Conservation (phyloP, 2,329 filamentous ascomycete genomes). For the Aspergillus fumigatiaffinis region DNA sequence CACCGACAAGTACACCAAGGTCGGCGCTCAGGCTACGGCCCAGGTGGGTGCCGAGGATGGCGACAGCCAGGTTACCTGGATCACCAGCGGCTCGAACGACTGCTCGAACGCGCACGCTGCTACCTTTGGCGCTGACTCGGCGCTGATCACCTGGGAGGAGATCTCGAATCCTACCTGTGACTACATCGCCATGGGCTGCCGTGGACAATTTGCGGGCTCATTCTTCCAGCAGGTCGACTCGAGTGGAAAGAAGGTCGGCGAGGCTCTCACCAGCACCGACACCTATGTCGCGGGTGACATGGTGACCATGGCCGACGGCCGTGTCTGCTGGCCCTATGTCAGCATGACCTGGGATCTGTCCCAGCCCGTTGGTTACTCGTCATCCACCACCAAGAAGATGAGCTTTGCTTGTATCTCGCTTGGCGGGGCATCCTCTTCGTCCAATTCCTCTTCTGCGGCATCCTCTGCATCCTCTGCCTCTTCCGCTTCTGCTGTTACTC, state of each 20-base stretch:
- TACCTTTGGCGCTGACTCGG: slow-evolving; percentile 49
- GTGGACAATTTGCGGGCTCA: slow-evolving; percentile 55
- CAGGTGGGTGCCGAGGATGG: slow-evolving; percentile 51
- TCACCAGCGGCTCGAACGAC: slow-evolving; percentile 51
- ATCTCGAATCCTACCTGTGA: slow-evolving; percentile 54
- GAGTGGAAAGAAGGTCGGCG: slow-evolving; percentile 50
- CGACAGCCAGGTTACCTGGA: slow-evolving; percentile 58
- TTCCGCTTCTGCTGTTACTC: not conserved
- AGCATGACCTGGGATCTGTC: slow-evolving; percentile 41
- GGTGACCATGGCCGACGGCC: slow-evolving; percentile 54
- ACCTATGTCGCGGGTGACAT: slow-evolving; percentile 61
- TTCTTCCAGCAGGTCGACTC: slow-evolving; percentile 56
- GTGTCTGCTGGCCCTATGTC: slow-evolving; percentile 52
- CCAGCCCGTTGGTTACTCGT: slow-evolving; percentile 20
- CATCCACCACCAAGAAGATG: slow-evolving; percentile 18
- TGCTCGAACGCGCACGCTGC: slow-evolving; percentile 58
- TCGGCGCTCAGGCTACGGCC: slow-evolving; percentile 52
- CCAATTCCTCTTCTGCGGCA: not conserved
- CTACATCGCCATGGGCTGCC: slow-evolving; percentile 57
- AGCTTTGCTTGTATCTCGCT: slow-evolving; percentile 25
- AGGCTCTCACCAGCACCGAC: slow-evolving; percentile 48
- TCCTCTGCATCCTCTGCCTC: not conserved
- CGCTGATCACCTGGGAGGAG: slow-evolving; percentile 60
- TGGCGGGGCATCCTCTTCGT: not conserved
- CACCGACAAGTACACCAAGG: slow-evolving; percentile 55